These are phyloP conservation scores for Rhizopus microsporus DNA, from an alignment of 371 early-diverging fungal genomes.

Conservation along the genomic window DNA sequence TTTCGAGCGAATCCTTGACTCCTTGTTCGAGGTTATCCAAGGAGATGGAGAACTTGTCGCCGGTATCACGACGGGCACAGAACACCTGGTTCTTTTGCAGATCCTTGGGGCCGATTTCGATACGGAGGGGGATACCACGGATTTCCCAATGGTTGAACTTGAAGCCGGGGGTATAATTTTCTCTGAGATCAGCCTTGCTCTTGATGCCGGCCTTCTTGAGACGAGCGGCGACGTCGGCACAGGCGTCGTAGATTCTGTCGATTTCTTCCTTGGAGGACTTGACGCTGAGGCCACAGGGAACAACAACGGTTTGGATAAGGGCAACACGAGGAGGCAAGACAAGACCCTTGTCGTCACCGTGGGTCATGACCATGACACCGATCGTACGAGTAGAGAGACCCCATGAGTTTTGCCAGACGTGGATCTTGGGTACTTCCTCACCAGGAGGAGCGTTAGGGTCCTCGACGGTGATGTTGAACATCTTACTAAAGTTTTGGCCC, in stretches of 20 bases:
- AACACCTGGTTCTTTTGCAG: constrained; percentile 81
- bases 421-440: constrained; percentile 54
- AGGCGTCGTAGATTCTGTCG: constrained; percentile 62
- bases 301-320: constrained; percentile 89
- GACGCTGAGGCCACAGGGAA: constrained; percentile 96
- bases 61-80: constrained; percentile 89
- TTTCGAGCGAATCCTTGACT: constrained; percentile 70
- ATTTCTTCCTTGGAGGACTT: constrained; percentile 80
- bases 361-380: constrained; percentile 99
- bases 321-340: constrained; percentile 99
- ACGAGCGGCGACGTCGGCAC: constrained; percentile 67
- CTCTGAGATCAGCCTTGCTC: constrained; percentile 89
- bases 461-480: constrained; percentile 78
- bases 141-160: constrained; percentile 99
- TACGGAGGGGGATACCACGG: constrained; percentile 96
- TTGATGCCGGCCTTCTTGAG: constrained; percentile 86
- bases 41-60: constrained; percentile 68
- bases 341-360: constrained; percentile 99
- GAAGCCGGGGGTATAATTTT: constrained; percentile 96
- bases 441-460: constrained; percentile 44
- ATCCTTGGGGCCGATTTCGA: constrained; percentile 99
- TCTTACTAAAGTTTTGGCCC: constrained; percentile 99
- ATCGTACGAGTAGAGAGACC: constrained; percentile 99
- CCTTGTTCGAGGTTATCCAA: constrained; percentile 64
- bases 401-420: constrained; percentile 99